phyloP scores from a whole-genome alignment of 1,284 basidiomycete genomes.

The Puccinia triticina region DNA sequence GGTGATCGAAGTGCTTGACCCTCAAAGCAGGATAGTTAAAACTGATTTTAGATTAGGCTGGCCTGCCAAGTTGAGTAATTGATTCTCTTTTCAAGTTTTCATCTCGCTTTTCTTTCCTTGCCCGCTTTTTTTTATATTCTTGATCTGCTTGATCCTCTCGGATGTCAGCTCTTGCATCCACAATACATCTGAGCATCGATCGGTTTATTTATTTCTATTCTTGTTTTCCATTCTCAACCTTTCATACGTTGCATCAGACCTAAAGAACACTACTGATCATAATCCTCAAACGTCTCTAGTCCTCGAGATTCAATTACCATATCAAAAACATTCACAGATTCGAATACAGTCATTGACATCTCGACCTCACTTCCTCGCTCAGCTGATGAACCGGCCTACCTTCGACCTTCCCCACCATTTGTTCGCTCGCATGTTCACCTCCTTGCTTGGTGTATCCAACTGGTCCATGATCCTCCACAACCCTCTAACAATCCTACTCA shows the following conservation, averaged over 20 bases:
- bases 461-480: slow-evolving; percentile 50
- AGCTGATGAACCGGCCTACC: slow-evolving; percentile 84
- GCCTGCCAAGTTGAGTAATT: slow-evolving; percentile 57
- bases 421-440: slow-evolving; percentile 86
- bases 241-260: slow-evolving; percentile 53
- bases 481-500: background rate
- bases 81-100: slow-evolving; percentile 70
- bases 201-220: background rate
- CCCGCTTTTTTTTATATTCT: slow-evolving; percentile 53
- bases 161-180: background rate
- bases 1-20: slow-evolving; percentile 41
- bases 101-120: slow-evolving; percentile 67
- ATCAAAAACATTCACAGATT: slow-evolving; percentile 77
- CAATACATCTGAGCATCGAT: slow-evolving; percentile 20
- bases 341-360: slow-evolving; percentile 83
- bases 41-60: slow-evolving; percentile 52
- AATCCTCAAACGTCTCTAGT: slow-evolving; percentile 62
- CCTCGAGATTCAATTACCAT: slow-evolving; percentile 91
- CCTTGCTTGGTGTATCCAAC: slow-evolving; percentile 89
- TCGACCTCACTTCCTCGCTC: slow-evolving; percentile 94
- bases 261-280: slow-evolving; percentile 54
- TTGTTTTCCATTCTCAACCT: slow-evolving; percentile 68
- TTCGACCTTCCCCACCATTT: slow-evolving; percentile 89
- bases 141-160: background rate
- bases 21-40: slow-evolving; percentile 43